Base-by-base conservation (phyloP, 257 asterid genomes). In the Cruciata laevipes region DNA sequence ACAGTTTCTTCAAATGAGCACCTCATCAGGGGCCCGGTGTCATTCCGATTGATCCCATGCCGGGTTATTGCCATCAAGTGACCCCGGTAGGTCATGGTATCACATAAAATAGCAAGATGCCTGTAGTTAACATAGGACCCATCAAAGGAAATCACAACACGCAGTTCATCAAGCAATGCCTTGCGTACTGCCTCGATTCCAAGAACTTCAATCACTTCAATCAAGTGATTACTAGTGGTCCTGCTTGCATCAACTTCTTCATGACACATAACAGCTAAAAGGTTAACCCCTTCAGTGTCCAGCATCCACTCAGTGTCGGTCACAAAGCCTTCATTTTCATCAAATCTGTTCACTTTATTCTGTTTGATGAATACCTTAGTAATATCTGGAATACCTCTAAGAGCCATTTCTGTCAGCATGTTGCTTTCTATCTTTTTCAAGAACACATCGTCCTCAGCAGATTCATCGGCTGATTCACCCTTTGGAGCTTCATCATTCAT, bases 381-480 rank as follows among this genome's bases (percentile, higher is more conserved):
- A 64, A 94, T 94, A 81, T 94, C 99, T 3, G 99, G 99, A 66
- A 94, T 94, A 71, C 99, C 99, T 56, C 97, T 83, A 67, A 94
- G 97, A 77, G 97, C 95, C 99, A 94, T 94, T 71, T 94, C 97
- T 0, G 99, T 94, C 7, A 94, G 91, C 99, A 94, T 94, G 86
- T 94, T 94, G 71, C 97, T 78, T 82, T 87, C 99, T 9, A 94
- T 88, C 96, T 94, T 94, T 69, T 94, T 94, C 16, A 94, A 92
- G 81, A 94, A 94, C 58, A 94, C 99, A 58, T 94, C 97, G 75
- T 94, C 99, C 87, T 94, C 99, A 24, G 96, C 95, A 20, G 96
- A 87, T 75, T 86, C 99, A 76, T 94, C 97, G 13, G 52, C 67
- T 78, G 82, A 49, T 64, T 90, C 97, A 31, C 99, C 99, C 85